Evolutionary conservation across 139 green algal species (phyloP), one percentile per base, ranked within the genome.

Genomic region (Desmodesmus armatus): DNA sequence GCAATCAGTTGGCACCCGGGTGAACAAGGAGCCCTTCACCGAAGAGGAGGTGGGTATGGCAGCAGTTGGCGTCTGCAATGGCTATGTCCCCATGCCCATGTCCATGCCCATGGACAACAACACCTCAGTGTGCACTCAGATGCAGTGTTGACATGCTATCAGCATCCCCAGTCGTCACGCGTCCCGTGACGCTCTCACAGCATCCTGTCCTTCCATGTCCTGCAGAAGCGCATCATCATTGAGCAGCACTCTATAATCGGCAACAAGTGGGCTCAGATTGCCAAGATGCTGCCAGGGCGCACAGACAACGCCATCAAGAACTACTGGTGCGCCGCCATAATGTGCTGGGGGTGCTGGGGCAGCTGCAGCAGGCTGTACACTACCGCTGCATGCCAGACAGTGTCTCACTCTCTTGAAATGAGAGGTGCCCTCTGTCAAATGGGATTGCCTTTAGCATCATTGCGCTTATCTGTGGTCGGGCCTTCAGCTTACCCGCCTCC

Each of bases 231-330:
- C 0, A 80, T 87, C 55, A 87, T 87, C 82, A 81, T 87, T 17
- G 82, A 87, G 71, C 82, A 82, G 60, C 82, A 87, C 60, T 37
- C 55, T 6, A 39, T 82, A n/a, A n/a, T 51, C 21, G 79, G 79
- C 29, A 89, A 89, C 72, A 77, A 78, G 41, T 89, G 85, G 85
- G 85, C 85, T 2, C 41, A 77, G 51, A 94, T 96, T 33, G 91
- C 91, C 40, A 91, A 91, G 75, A 49, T 88, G 21, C 89, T 96
- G 9, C 89, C 89, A 0, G 92, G 92, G 3, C 55, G 90, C 15
- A 93, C 88, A 0, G 90, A 93, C 78, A 93, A 93, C 39, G 80
- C 88, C 0, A 83, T 91, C 53, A 90, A 91, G 84, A 87, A 87
- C 67, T 79, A 86, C 51, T 90, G 75, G 80, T 82, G 41, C 51